Percentiles rank a stretch among this genome's conserved stretches.
These are phyloP conservation scores for Phaeosphaeriaceae sp. DNA, from an alignment of 2,329 filamentous ascomycete genomes.

Conservation along the genomic window DNA sequence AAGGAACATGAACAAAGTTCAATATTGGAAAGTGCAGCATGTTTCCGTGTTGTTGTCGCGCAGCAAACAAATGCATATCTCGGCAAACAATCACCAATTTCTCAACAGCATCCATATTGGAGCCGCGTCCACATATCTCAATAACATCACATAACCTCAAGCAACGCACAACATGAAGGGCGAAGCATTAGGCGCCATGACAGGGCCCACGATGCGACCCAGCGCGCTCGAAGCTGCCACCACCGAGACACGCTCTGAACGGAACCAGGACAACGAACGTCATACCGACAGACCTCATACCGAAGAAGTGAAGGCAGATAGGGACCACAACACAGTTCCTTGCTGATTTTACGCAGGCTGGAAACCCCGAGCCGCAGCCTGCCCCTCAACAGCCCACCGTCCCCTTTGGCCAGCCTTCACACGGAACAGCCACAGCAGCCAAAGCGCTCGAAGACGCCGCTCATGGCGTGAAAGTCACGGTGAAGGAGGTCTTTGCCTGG, in stretches of 20 bases:
- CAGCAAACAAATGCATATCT: background rate
- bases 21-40: background rate
- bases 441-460: conserved; percentile 26
- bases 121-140: background rate
- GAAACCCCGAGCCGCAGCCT: background rate
- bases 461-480: conserved; percentile 25
- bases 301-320: background rate
- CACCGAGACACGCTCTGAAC: background rate
- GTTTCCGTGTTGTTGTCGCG: background rate
- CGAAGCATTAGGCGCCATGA: conserved; percentile 25
- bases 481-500: conserved; percentile 33
- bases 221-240: conserved; percentile 23
- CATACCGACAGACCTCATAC: background rate
- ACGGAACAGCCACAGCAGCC: conserved; percentile 21
- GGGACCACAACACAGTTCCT: background rate
- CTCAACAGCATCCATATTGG: background rate
- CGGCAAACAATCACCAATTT: background rate
- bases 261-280: background rate
- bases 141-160: background rate
- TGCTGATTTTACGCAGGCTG: background rate
- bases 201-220: conserved; percentile 25
- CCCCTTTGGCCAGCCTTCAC: conserved; percentile 13
- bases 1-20: background rate
- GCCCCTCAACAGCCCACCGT: background rate
- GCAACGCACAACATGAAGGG: conserved; percentile 15